Percentiles rank a stretch among this genome's conserved stretches.
Conservation (phyloP, 257 asterid genomes). For the Craterostigma plantagineum region DNA sequence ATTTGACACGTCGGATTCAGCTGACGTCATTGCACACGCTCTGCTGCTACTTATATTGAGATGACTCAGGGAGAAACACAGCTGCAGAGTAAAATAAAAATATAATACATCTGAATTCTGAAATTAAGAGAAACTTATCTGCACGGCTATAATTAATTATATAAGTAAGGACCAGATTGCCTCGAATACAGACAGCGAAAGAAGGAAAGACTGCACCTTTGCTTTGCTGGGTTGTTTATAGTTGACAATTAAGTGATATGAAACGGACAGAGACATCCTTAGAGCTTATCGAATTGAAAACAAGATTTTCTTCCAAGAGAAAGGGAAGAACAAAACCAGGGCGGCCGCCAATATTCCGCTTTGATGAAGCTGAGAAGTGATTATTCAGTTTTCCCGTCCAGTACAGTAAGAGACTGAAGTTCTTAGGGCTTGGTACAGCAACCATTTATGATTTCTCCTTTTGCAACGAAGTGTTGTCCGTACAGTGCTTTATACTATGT, state of each 20-base stretch:
- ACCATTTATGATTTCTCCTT: too few relatives aligned
- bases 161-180: background rate
- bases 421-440: too few relatives aligned
- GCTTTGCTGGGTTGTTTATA: conserved; percentile 14
- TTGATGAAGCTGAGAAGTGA: too few relatives aligned
- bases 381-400: too few relatives aligned
- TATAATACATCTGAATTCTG: too few relatives aligned
- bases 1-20: conserved; percentile 23
- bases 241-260: conserved; percentile 25
- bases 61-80: conserved; percentile 10
- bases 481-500: too few relatives aligned
- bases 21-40: conserved; percentile 28
- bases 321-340: too few relatives aligned
- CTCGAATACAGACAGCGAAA: too few relatives aligned
- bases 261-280: conserved; percentile 21
- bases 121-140: conserved; percentile 1
- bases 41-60: conserved; percentile 17
- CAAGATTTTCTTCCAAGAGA: too few relatives aligned
- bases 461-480: too few relatives aligned
- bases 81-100: conserved; percentile 17
- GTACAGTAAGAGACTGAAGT: too few relatives aligned
- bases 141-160: background rate
- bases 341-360: too few relatives aligned
- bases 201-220: conserved; percentile 19
- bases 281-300: background rate